Conservation (phyloP, 306 rosid species). For the Acacia melanoxylon region DNA sequence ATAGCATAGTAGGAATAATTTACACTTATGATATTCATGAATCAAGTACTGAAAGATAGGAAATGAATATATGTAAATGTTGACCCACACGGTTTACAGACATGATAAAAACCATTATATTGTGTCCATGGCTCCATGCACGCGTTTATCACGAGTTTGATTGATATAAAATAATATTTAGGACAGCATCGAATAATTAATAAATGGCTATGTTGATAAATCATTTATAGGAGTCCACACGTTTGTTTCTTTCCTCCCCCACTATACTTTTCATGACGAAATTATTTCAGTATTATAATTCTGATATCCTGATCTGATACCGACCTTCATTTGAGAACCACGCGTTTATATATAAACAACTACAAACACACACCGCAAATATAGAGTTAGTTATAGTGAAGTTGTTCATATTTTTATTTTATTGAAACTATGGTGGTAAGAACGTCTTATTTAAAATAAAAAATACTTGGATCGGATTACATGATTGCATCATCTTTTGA, state of each 20-base stretch:
- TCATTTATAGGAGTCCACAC: background rate
- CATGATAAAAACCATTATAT: background rate
- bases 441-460: background rate
- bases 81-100: background rate
- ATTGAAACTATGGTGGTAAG: background rate
- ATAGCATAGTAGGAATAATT: too few relatives aligned
- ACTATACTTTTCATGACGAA: background rate
- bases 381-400: background rate
- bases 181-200: background rate
- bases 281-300: background rate
- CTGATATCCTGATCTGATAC: background rate
- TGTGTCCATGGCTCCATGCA: too few relatives aligned
- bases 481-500: background rate
- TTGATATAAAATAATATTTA: background rate
- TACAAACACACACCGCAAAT: background rate
- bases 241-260: background rate
- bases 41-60: background rate
- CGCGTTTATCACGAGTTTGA: background rate
- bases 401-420: background rate
- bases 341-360: background rate
- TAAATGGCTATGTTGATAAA: background rate
- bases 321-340: background rate
- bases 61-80: background rate
- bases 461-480: too few relatives aligned
- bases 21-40: background rate